A percentile compares a stretch with the other conserved stretches of the same genome.
Evolutionary conservation across 305 asterid species (phyloP).

Genomic region (Solanum hybrid): DNA sequence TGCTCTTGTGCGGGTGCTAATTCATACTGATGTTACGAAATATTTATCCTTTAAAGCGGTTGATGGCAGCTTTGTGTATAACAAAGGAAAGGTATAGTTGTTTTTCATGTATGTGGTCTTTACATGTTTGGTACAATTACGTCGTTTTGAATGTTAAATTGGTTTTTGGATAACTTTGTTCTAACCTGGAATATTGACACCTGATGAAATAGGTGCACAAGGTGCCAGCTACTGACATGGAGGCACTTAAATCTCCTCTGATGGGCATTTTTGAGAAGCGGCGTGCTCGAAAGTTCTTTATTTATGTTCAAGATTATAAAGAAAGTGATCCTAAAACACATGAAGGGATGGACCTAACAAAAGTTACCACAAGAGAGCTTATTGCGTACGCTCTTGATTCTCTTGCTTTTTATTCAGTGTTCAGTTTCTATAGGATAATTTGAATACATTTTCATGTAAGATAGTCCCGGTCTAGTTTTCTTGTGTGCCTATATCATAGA

Average conservation of each 20-base stretch:
- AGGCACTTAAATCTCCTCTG: slow-evolving; percentile 95
- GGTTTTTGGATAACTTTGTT: background rate
- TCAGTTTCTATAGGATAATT: background rate
- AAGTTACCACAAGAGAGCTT: slow-evolving; percentile 72
- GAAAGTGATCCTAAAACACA: slow-evolving; percentile 90
- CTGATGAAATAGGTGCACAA: slow-evolving; percentile 60
- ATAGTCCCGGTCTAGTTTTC: background rate
- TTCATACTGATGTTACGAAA: slow-evolving; percentile 90
- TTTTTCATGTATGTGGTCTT: background rate
- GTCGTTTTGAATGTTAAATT: background rate
- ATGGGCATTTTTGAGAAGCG: slow-evolving; percentile 98
- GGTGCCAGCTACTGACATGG: slow-evolving; percentile 98
- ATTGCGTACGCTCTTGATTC: slow-evolving; percentile 49
- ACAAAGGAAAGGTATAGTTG: slow-evolving; percentile 71
- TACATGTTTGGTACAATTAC: background rate
- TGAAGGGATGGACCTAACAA: slow-evolving; percentile 91
- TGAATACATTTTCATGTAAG: background rate
- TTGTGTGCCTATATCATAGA: background rate
- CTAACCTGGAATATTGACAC: slow-evolving; percentile 3
- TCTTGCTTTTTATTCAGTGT: background rate
- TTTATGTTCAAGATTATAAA: slow-evolving; percentile 80
- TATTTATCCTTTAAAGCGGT: slow-evolving; percentile 86
- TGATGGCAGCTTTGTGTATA: slow-evolving; percentile 89
- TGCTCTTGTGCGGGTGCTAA: slow-evolving; percentile 81
- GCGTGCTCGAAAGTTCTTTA: slow-evolving; percentile 91